Conservation (phyloP, 495 filamentous ascomycete genomes). For the Neurospora sublineolata region DNA sequence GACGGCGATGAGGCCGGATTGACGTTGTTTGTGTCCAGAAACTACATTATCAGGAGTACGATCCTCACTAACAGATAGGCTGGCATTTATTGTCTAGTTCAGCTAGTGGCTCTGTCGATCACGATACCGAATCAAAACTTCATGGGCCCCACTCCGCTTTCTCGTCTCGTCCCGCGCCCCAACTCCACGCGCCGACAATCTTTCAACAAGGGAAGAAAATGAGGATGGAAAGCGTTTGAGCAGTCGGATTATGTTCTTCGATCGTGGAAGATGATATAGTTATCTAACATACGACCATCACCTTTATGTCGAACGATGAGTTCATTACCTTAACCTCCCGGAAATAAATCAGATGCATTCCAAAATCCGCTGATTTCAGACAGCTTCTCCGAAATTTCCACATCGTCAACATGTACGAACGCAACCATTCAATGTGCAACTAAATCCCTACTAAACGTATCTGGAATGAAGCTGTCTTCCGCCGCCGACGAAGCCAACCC, state of each 20-base stretch:
- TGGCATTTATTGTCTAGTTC: fast-evolving
- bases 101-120: not conserved
- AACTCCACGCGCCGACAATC: not conserved
- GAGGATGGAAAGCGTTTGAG: not conserved
- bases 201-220: not conserved
- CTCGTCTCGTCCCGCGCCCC: not conserved
- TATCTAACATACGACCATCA: not conserved
- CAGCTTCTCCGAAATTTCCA: not conserved
- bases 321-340: not conserved
- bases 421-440: not conserved
- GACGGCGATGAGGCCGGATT: not conserved
- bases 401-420: not conserved
- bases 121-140: not conserved
- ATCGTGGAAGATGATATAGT: not conserved
- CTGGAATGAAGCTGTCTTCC: not conserved
- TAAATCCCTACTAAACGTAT: too few relatives aligned
- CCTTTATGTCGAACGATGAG: not conserved
- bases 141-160: not conserved
- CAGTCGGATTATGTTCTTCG: not conserved
- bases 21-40: not conserved
- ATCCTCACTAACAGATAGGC: not conserved
- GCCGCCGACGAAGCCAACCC: not conserved
- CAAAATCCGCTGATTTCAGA: not conserved
- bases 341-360: not conserved
- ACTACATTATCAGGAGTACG: not conserved